Evolutionary conservation across 257 asterid genomes (phyloP).

Genomic region (Coffea canephora): DNA sequence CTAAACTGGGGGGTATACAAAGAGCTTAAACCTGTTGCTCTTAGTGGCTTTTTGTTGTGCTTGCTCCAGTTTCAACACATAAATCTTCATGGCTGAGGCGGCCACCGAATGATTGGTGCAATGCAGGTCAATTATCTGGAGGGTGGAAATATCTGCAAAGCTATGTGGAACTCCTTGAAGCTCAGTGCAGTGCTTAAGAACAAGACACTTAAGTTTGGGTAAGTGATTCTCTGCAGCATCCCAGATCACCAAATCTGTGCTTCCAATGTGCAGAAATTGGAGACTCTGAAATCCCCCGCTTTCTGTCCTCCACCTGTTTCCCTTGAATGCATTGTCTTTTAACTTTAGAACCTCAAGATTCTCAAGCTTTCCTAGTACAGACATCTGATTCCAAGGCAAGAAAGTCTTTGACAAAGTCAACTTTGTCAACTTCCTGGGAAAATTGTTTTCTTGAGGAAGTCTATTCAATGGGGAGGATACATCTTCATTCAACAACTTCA

Average conservation of each 20-base stretch:
- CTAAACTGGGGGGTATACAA: conserved; percentile 15
- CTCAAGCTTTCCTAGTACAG: background rate
- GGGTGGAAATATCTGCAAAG: conserved; percentile 15
- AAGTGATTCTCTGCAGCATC: conserved; percentile 14
- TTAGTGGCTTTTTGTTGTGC: background rate
- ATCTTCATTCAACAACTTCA: background rate
- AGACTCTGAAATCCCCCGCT: conserved; percentile 14
- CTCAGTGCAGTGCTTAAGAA: conserved; percentile 10
- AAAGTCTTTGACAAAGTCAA: background rate
- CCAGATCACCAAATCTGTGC: conserved; percentile 13
- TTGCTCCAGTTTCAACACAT: background rate
- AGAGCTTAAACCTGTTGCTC: conserved; percentile 10
- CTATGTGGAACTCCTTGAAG: conserved; percentile 17
- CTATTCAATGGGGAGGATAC: background rate
- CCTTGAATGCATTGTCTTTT: conserved; percentile 13
- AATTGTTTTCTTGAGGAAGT: background rate
- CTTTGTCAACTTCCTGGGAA: background rate
- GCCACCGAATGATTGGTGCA: conserved; percentile 17
- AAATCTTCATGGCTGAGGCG: conserved; percentile 16
- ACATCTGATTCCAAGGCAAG: no score
- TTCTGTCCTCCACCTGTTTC: conserved; percentile 12
- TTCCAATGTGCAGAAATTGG: conserved; percentile 14
- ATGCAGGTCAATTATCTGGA: conserved; percentile 16
- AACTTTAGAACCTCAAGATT: conserved; percentile 19
- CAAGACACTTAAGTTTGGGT: conserved; percentile 15